phyloP scores from a whole-genome alignment of 2,329 filamentous ascomycete genomes.

The Calonectria naviculata region DNA sequence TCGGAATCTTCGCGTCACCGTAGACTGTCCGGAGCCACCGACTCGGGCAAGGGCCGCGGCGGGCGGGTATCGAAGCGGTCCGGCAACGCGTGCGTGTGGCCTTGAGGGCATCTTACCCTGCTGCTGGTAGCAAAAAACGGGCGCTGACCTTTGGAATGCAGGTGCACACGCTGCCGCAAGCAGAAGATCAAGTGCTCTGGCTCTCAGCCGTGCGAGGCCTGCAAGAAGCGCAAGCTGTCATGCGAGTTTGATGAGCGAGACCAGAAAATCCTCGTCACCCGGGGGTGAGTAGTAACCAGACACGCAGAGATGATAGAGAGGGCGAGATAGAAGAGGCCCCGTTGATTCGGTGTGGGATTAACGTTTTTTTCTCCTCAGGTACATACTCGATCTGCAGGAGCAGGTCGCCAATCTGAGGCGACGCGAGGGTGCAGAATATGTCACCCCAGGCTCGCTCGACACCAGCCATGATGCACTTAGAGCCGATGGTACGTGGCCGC shows the following conservation, averaged over 20 bases:
- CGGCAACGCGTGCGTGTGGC: constrained; percentile 38
- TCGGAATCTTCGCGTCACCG: constrained; percentile 30
- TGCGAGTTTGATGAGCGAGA: constrained; percentile 54
- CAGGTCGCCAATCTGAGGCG: constrained; percentile 31
- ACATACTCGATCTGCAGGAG: constrained; percentile 49
- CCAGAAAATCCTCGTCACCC: constrained; percentile 60
- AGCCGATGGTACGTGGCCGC: constrained; percentile 23
- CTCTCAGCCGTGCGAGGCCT: constrained; percentile 45
- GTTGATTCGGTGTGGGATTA: not conserved
- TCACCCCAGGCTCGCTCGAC: constrained; percentile 37
- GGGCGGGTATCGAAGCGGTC: constrained; percentile 40
- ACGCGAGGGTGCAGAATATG: constrained; percentile 27
- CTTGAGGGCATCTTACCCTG: not conserved
- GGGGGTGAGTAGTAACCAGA: constrained; percentile 52
- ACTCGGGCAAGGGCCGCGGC: constrained; percentile 24
- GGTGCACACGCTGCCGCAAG: constrained; percentile 44
- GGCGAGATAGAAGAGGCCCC: too few relatives aligned
- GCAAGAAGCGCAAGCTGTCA: constrained; percentile 44
- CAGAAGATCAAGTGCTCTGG: constrained; percentile 50
- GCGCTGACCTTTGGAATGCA: constrained; percentile 11
- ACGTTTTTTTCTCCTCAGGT: constrained; percentile 38
- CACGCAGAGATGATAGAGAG: too few relatives aligned
- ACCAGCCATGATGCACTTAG: constrained; percentile 29
- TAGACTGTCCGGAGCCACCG: constrained; percentile 26
- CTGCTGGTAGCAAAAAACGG: not conserved